phyloP scores from a whole-genome alignment of 106 monocot species.

The Acorus gramineus region DNA sequence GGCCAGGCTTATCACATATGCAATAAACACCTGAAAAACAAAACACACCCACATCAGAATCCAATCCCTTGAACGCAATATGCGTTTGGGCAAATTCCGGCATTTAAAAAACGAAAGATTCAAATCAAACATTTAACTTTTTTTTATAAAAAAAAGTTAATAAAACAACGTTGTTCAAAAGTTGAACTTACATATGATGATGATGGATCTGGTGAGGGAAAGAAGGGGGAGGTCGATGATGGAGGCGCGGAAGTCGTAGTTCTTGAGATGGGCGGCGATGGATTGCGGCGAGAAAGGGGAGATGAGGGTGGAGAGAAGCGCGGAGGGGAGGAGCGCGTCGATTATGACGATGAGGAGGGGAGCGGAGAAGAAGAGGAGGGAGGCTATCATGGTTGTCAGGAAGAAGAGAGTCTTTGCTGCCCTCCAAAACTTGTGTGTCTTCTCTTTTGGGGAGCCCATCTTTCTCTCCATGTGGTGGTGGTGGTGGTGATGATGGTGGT shows the following conservation, averaged over 20 bases:
- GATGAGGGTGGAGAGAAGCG: constrained; percentile 12
- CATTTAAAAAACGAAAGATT: too few species aligned
- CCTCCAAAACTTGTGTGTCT: constrained; percentile 12
- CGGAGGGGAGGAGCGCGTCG: constrained; percentile 32
- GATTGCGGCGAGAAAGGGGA: neutral
- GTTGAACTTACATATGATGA: constrained; percentile 52
- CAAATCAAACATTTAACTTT: neutral
- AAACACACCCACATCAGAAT: neutral
- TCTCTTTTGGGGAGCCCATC: too few species aligned
- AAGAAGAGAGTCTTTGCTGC: constrained; percentile 41
- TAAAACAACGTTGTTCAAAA: neutral
- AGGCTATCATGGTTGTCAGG: constrained; percentile 28
- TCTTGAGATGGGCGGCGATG: constrained; percentile 12
- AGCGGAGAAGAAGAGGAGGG: constrained; percentile 41
- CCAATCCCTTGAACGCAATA: too few species aligned
- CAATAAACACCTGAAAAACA: constrained; percentile 42
- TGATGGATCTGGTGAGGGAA: constrained; percentile 42
- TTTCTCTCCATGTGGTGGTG: too few species aligned
- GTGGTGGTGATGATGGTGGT: too few species aligned
- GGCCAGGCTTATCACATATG: constrained; percentile 27
- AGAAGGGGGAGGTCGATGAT: constrained; percentile 51
- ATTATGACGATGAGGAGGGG: constrained; percentile 36
- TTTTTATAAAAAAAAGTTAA: neutral
- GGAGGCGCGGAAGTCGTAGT: constrained; percentile 34
- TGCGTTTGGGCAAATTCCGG: too few species aligned